A percentile compares a stretch with the other conserved stretches of the same genome.
These are phyloP conservation scores for Aegilops sharonensis DNA, from an alignment of 176 grass and related monocot genomes.

Conservation along the genomic window DNA sequence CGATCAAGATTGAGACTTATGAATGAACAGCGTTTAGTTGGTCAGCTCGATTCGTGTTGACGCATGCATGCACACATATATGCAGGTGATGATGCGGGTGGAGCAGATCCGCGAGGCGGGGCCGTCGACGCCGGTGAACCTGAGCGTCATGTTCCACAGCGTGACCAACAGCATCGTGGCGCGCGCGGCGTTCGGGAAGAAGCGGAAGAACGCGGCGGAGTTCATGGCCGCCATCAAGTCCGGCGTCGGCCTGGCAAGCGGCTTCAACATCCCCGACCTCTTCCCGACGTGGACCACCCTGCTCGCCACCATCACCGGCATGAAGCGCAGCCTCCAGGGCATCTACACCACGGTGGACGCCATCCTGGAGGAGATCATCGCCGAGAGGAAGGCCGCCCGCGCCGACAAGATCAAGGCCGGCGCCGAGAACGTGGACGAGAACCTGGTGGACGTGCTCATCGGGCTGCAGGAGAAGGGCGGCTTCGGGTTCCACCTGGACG, in stretches of 20 bases:
- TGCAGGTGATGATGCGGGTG: constrained; percentile 22
- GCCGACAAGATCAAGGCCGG: constrained; percentile 17
- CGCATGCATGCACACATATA: too few relatives aligned
- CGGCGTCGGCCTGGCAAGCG: constrained; percentile 33
- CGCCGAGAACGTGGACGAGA: constrained; percentile 33
- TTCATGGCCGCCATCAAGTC: constrained; percentile 39
- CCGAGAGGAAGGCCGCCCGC: constrained; percentile 13
- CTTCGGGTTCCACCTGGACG: constrained; percentile 36
- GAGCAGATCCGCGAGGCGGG: constrained; percentile 23
- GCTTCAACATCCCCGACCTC: constrained; percentile 40
- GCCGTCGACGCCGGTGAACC: constrained; percentile 32
- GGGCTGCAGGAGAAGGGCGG: constrained; percentile 43
- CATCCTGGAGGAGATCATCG: constrained; percentile 44
- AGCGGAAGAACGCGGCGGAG: constrained; percentile 26
- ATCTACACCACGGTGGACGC: constrained; percentile 37
- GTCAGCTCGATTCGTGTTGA: too few relatives aligned
- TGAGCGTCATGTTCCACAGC: constrained; percentile 39
- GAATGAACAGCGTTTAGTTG: background rate
- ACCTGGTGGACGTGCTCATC: constrained; percentile 56
- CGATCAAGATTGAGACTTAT: background rate
- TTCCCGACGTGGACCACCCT: constrained; percentile 37
- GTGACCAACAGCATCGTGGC: constrained; percentile 34
- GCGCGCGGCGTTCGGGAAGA: constrained; percentile 39
- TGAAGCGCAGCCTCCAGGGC: constrained; percentile 29
- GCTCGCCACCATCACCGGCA: constrained; percentile 35